Conservation (phyloP, 345 rosid genomes). For the Eucalyptus erythrocorys region DNA sequence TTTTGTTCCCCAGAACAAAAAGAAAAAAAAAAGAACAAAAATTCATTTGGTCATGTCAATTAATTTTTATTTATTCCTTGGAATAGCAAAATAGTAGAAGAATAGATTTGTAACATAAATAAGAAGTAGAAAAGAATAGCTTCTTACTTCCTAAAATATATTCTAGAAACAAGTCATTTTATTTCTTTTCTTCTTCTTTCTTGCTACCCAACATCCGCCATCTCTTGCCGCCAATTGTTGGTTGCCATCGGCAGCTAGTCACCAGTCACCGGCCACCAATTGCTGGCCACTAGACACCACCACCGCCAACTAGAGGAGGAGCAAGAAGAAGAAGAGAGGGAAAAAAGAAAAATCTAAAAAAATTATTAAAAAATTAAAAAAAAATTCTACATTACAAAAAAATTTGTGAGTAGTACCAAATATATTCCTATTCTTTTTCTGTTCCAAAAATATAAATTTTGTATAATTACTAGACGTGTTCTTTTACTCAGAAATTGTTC, state of each 20-base stretch:
- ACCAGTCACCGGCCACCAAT: accelerated
- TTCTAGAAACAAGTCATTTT: too few species aligned
- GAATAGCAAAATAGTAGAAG: accelerated
- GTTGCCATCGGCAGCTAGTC: accelerated
- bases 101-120: too few species aligned
- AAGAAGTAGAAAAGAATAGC: accelerated
- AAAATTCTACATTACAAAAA: too few species aligned
- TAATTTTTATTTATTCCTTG: too few species aligned
- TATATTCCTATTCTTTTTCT: too few species aligned
- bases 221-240: accelerated
- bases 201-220: accelerated
- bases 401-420: accelerated
- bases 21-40: accelerated
- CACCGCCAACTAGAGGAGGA: accelerated
- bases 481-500: accelerated
- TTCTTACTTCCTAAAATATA: accelerated
- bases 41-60: accelerated
- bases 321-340: too few species aligned
- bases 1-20: accelerated
- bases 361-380: too few species aligned
- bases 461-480: too few species aligned
- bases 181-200: too few species aligned
- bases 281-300: accelerated
- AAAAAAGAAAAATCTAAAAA: too few species aligned
- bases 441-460: too few species aligned